A percentile compares a stretch with the other conserved stretches of the same genome.
Evolutionary conservation across 2,329 filamentous ascomycete species (phyloP).

Genomic region (Trichoderma sp.): DNA sequence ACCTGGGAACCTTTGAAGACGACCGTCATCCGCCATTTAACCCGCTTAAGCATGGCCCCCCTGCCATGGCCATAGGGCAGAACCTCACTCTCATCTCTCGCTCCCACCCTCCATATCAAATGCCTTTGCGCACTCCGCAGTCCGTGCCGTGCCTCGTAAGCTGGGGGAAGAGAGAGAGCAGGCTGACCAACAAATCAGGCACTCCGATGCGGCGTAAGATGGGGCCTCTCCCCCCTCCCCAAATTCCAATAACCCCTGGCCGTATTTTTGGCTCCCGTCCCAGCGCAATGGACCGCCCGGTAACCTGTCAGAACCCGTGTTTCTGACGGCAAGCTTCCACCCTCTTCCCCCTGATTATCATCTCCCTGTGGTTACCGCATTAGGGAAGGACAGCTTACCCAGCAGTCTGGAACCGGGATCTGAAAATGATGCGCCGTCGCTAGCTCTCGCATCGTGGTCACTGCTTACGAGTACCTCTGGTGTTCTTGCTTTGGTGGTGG

Average conservation of each 20-base stretch:
- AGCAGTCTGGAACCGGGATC: not conserved
- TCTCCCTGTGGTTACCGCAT: not conserved
- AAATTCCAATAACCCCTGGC: not conserved
- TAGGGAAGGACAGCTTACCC: slow-evolving; percentile 3
- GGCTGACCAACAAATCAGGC: not conserved
- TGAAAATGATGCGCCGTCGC: not conserved
- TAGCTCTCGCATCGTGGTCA: not conserved
- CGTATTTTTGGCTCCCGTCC: slow-evolving; percentile 8
- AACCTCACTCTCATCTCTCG: not conserved
- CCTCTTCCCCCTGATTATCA: not conserved
- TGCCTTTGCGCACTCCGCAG: not conserved
- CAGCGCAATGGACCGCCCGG: slow-evolving; percentile 18
- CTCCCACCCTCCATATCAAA: not conserved
- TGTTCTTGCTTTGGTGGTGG: not conserved
- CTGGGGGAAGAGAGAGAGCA: not conserved
- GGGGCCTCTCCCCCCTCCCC: not conserved
- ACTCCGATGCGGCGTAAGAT: not conserved
- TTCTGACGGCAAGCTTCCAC: not conserved
- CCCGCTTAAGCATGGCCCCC: not conserved
- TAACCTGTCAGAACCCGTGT: not conserved
- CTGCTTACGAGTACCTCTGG: not conserved
- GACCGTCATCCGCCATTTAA: not conserved
- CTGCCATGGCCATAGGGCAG: not conserved
- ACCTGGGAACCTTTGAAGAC: not conserved
- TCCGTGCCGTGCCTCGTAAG: not conserved